A percentile compares a stretch with the other conserved stretches of the same genome.
These are phyloP conservation scores for Lachnellula suecica DNA, from an alignment of 2,329 filamentous ascomycete species.

Conservation along the genomic window DNA sequence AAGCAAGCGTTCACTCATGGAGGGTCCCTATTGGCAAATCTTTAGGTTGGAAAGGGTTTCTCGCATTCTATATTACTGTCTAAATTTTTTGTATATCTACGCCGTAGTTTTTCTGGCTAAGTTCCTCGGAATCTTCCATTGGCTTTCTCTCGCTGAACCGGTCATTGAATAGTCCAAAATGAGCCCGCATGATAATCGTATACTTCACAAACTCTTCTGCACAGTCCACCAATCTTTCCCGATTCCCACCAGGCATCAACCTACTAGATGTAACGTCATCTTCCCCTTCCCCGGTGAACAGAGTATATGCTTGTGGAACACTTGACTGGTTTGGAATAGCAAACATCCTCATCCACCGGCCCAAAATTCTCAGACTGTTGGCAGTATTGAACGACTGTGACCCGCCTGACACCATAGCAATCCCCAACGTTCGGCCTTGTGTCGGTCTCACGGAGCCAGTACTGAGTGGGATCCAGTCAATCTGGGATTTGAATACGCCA, in stretches of 20 bases:
- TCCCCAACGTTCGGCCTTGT: conserved; percentile 61
- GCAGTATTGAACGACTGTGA: conserved; percentile 69
- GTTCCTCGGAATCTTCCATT: too few relatives aligned
- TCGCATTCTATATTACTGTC: too few relatives aligned
- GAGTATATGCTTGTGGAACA: conserved; percentile 61
- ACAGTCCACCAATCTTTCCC: conserved; percentile 62
- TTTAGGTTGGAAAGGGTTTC: too few relatives aligned
- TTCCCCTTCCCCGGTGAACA: conserved; percentile 54
- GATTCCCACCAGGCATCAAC: conserved; percentile 54
- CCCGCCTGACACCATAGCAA: conserved; percentile 63
- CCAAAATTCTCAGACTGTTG: conserved; percentile 63
- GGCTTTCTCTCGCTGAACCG: conserved; percentile 59
- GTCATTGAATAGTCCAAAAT: conserved; percentile 61
- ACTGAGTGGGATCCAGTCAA: conserved; percentile 67
- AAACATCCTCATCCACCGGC: conserved; percentile 71
- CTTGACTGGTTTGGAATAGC: conserved; percentile 65
- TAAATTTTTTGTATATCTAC: too few relatives aligned
- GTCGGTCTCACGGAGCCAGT: conserved; percentile 63
- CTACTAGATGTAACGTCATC: conserved; percentile 40
- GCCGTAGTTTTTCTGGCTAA: too few relatives aligned
- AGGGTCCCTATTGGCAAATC: too few relatives aligned
- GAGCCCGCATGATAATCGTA: conserved; percentile 61
- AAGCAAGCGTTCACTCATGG: too few relatives aligned
- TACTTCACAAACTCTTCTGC: conserved; percentile 73
- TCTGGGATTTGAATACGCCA: conserved; percentile 68